Evolutionary conservation across 1,284 basidiomycete genomes (phyloP).

Genomic region (Phylloporus sp.): DNA sequence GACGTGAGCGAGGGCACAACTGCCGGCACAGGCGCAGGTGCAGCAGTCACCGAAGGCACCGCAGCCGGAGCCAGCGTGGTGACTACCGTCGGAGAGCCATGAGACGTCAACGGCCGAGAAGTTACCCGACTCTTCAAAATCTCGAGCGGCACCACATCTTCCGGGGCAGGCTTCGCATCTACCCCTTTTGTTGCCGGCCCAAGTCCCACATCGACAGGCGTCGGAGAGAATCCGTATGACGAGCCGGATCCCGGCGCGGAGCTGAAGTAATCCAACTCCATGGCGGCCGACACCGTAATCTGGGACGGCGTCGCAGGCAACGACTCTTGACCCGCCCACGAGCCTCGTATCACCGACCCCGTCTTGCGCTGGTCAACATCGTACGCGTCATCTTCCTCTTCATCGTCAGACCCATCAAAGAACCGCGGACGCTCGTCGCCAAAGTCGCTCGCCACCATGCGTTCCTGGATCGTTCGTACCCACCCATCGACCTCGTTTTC

Average conservation of each 20-base stretch:
- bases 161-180: constrained; percentile 54
- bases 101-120: constrained; percentile 42
- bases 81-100: constrained; percentile 29
- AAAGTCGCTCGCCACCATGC: constrained; percentile 64
- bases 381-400: constrained; percentile 43
- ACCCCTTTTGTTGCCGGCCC: constrained; percentile 39
- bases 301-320: constrained; percentile 26
- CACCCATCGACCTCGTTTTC: constrained; percentile 83
- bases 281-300: constrained; percentile 25
- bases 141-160: constrained; percentile 68
- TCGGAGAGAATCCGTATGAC: constrained; percentile 19
- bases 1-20: constrained; percentile 32
- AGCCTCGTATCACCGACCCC: constrained; percentile 22
- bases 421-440: constrained; percentile 56
- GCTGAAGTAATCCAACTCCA: constrained; percentile 30
- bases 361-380: constrained; percentile 44
- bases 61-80: constrained; percentile 14
- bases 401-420: constrained; percentile 45
- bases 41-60: too few species aligned
- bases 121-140: constrained; percentile 64
- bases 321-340: constrained; percentile 7
- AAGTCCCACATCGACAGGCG: constrained; percentile 18
- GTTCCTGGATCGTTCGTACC: constrained; percentile 73
- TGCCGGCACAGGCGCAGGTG: neutral
- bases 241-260: constrained; percentile 24